These are phyloP conservation scores for Exophiala dermatitidis DNA, from an alignment of 2,329 filamentous ascomycete species.

Conservation along the genomic window DNA sequence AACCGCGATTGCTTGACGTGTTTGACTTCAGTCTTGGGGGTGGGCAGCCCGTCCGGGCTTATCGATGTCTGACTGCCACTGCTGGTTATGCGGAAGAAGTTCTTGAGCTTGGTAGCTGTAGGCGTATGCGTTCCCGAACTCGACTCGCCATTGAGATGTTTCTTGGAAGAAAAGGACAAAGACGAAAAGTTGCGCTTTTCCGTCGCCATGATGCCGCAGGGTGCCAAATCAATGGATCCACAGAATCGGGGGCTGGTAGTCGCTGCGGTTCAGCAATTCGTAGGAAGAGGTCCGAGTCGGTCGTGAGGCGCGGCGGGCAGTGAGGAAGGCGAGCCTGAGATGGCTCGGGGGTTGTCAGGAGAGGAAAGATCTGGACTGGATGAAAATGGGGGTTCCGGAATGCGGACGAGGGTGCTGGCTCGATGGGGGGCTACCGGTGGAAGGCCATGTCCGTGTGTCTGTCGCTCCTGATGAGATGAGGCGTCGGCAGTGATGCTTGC, in stretches of 20 bases:
- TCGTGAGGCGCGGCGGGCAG: background rate
- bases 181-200: slow-evolving; percentile 44
- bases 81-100: slow-evolving; percentile 62
- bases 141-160: slow-evolving; percentile 35
- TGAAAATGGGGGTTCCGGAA: background rate
- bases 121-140: slow-evolving; percentile 48
- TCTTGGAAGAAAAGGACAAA: slow-evolving; percentile 40
- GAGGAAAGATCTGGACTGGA: background rate
- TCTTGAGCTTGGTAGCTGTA: slow-evolving; percentile 53
- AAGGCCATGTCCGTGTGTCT: slow-evolving; percentile 18
- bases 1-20: slow-evolving; percentile 78
- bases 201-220: slow-evolving; percentile 34
- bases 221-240: slow-evolving; percentile 27
- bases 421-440: slow-evolving; percentile 16
- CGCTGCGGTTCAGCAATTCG: background rate
- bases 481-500: slow-evolving; percentile 3
- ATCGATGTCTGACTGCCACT: slow-evolving; percentile 40
- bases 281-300: background rate
- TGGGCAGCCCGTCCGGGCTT: slow-evolving; percentile 38
- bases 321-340: background rate
- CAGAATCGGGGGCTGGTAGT: slow-evolving; percentile 13
- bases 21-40: slow-evolving; percentile 53
- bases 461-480: slow-evolving; percentile 7
- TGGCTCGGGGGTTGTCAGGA: background rate
- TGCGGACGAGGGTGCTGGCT: slow-evolving; percentile 8